Base-by-base conservation (phyloP, 768 basidiomycete genomes). In the Agrocybe praecox region DNA sequence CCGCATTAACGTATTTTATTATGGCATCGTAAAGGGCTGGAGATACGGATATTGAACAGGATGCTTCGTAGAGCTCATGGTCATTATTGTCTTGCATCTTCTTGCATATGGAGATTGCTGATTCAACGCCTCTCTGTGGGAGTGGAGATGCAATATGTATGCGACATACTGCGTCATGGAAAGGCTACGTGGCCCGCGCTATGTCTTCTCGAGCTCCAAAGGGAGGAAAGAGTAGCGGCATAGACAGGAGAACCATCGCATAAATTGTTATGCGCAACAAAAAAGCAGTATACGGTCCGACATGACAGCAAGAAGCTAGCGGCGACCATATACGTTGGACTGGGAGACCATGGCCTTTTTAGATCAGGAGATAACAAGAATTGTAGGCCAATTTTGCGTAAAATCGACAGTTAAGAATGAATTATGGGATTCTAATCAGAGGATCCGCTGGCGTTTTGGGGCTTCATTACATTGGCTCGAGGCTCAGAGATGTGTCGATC, bases 241-340 rank as follows among this genome's bases (percentile, higher is more conserved):
- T 32, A 40, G 43, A 45, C 52, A 48, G 52, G 22, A 50, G 23
- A 15, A 45, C 17, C 43, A 49, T 32, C 36, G 6, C 34, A 24
- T 53, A 23, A 32, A 49, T 32, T 23, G 44, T 23, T 34, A 40
- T 40, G 36, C 36, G n/a, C 36, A n/a, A 40, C 36, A 14, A 40
- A 40, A 40, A n/a, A 40, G 36, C 29, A 24, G 17, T 23, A 36
- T 32, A 56, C 62, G 62, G 62, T 58, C 62, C 62, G 62, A 60
- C 36, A 23, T 58, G 50, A 23, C 23, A 40, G 48, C 26, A 33
- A 55, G 57, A 63, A 60, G 62, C 49, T 51, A 56, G 56, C 58
- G 56, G 58, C 52, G 58, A 55, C 54, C 53, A 34, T 40, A 26
- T 23, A 36, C 36, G 1, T 18, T 32, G 23, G 44, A n/a, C 46